Evolutionary conservation across 164 flowering plant species (phyloP), one percentile per base, ranked within the genome.

Genomic region (Euptelea pleiosperma): DNA sequence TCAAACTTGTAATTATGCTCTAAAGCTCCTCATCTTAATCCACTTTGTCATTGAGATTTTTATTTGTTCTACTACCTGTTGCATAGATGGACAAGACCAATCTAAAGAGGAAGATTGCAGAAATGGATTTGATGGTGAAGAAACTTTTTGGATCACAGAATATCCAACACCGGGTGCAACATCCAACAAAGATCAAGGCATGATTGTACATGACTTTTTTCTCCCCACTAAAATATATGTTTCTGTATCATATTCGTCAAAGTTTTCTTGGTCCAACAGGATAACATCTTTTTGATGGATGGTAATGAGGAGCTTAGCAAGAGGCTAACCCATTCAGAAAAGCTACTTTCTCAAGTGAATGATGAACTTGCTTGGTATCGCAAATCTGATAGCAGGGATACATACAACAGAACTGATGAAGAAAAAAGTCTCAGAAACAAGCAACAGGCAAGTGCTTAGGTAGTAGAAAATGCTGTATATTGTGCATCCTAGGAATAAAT

Each of bases 71-170:
- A 24, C 30, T 60, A n/a, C 26, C 34, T 48, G 18, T 61, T 45
- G 16, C 49, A 10, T 60, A 90, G 97, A 67, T 57, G 70, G 92
- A 90, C 68, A 90, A 82, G 58, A 64, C 43, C 36, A 86, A 79
- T 58, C 73, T 87, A 57, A 78, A 65, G 65, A 82, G 62, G 65
- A 84, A 62, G 62, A 36, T 79, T 42, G 62, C 71, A 19, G 92
- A 90, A 56, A 72, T 84, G 76, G 91, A 87, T 70, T 87, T 78
- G 33, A 76, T 75, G 70, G 70, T 77, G 46, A 81, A 82, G 69
- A 69, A 63, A 28, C 66, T 78, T 40, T 51, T 60, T 53, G 76
- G 68, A 60, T 58, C 73, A 49, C 76, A 66, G 43, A 62, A 41
- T 31, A 15, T 45, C 52, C 79, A 74, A 26, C 72, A 59, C 34